Conservation (phyloP, 208 protist species). For the Leishmania gerbilli region DNA sequence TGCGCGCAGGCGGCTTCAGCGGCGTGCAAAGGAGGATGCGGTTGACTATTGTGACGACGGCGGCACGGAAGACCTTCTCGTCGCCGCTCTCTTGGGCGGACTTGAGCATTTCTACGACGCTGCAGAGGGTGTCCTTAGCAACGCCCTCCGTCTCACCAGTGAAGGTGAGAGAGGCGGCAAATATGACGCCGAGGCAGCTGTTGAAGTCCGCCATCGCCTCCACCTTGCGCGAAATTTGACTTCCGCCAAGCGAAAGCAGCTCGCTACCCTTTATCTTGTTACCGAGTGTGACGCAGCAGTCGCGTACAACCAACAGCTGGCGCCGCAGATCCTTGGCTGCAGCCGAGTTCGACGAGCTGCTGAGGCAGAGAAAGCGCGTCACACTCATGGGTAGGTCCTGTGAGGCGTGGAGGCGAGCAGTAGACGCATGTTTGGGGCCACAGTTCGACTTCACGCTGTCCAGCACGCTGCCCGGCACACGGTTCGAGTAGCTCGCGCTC, state of each 20-base stretch:
- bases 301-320: conserved; percentile 32
- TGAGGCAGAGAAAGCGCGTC: conserved; percentile 25
- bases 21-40: conserved; percentile 50
- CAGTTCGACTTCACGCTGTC: neutral
- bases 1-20: conserved; percentile 24
- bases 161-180: conserved; percentile 32
- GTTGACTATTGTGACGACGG: conserved; percentile 41
- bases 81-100: conserved; percentile 34
- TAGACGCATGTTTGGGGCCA: neutral
- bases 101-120: conserved; percentile 33
- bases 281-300: conserved; percentile 25
- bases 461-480: conserved; percentile 12
- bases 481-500: neutral
- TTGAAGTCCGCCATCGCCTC: conserved; percentile 33
- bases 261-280: conserved; percentile 27
- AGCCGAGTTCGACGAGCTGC: conserved; percentile 12
- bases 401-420: conserved; percentile 11
- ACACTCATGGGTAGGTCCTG: conserved; percentile 29
- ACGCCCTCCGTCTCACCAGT: conserved; percentile 28
- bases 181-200: conserved; percentile 33
- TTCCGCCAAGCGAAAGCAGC: conserved; percentile 29
- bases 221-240: conserved; percentile 15
- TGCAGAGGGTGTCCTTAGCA: conserved; percentile 27
- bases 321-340: conserved; percentile 25
- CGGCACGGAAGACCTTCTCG: conserved; percentile 36